Percentiles rank a stretch among this genome's conserved stretches.
Evolutionary conservation across 2,329 filamentous ascomycete species (phyloP).

Genomic region (Sclerotinia trifoliorum): DNA sequence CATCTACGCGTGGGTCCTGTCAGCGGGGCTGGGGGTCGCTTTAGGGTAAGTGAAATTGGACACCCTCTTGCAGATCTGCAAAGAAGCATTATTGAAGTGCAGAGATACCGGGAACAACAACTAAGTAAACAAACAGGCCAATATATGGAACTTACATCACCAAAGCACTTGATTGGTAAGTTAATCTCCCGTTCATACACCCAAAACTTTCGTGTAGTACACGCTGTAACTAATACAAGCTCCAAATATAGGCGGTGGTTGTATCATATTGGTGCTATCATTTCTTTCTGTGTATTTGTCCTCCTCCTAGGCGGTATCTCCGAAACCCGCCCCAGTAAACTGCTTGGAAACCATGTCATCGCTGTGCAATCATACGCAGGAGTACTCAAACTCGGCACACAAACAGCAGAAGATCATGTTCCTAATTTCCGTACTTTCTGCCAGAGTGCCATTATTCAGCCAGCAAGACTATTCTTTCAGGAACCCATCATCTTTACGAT

Average conservation of each 20-base stretch:
- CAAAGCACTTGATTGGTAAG: slow-evolving; percentile 42
- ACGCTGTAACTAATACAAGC: not conserved
- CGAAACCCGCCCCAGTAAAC: slow-evolving; percentile 47
- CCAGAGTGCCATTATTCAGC: slow-evolving; percentile 44
- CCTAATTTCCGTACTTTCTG: slow-evolving; percentile 43
- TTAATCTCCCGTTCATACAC: not conserved
- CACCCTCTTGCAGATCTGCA: too few relatives aligned
- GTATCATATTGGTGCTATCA: slow-evolving; percentile 44
- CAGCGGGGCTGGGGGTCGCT: slow-evolving; percentile 45
- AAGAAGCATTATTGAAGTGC: too few relatives aligned
- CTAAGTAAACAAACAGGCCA: slow-evolving; percentile 41
- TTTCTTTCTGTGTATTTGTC: slow-evolving; percentile 41
- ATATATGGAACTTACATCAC: slow-evolving; percentile 46
- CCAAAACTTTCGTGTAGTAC: not conserved
- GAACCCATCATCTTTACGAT: slow-evolving; percentile 49
- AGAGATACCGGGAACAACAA: not conserved
- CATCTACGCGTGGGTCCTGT: slow-evolving; percentile 47
- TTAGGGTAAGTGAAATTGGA: not conserved
- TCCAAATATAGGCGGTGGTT: slow-evolving; percentile 45
- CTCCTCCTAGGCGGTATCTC: slow-evolving; percentile 41
- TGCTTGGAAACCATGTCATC: slow-evolving; percentile 43
- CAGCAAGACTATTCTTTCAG: slow-evolving; percentile 45
- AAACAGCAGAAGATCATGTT: slow-evolving; percentile 43
- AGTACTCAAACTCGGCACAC: slow-evolving; percentile 34
- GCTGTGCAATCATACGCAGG: slow-evolving; percentile 29